Evolutionary conservation across 345 rosid species (phyloP).

Genomic region (Dipteronia sinensis): DNA sequence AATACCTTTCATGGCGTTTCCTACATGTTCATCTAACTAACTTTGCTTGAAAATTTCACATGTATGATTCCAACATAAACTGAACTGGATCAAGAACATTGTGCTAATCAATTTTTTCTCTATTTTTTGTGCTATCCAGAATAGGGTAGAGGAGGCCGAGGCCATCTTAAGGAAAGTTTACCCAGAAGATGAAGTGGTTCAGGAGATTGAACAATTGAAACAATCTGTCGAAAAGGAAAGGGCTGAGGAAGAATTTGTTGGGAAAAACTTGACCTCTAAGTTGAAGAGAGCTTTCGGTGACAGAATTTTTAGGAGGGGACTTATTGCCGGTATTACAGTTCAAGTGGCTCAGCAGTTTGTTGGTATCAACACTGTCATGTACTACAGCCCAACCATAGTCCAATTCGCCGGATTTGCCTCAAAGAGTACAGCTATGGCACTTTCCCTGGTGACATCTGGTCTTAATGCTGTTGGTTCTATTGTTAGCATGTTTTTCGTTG

Average conservation of each 20-base stretch:
- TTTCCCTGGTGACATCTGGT: slow-evolving; percentile 83
- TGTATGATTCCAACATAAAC: no score
- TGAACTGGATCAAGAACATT: no score
- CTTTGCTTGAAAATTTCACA: no score
- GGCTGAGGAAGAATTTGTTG: slow-evolving; percentile 49
- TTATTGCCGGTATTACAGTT: slow-evolving; percentile 76
- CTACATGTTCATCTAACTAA: no score
- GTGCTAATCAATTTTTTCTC: neutral
- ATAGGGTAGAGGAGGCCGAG: slow-evolving; percentile 56
- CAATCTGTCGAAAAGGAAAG: slow-evolving; percentile 62
- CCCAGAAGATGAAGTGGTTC: slow-evolving; percentile 61
- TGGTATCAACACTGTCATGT: slow-evolving; percentile 93
- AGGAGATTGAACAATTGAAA: slow-evolving; percentile 50
- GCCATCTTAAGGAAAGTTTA: slow-evolving; percentile 64
- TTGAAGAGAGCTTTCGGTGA: slow-evolving; percentile 67
- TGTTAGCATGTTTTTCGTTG: slow-evolving; percentile 74
- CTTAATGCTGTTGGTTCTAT: slow-evolving; percentile 79
- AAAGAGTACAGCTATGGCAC: slow-evolving; percentile 71
- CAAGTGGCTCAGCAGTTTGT: slow-evolving; percentile 92
- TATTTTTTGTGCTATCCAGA: slow-evolving; percentile 24
- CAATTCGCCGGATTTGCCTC: slow-evolving; percentile 92
- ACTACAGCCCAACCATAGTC: slow-evolving; percentile 82
- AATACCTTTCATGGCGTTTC: no score
- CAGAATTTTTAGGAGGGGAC: slow-evolving; percentile 59
- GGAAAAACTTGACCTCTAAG: slow-evolving; percentile 46